Conservation (phyloP, 768 basidiomycete species). For the Mrakia hoshinonis region DNA sequence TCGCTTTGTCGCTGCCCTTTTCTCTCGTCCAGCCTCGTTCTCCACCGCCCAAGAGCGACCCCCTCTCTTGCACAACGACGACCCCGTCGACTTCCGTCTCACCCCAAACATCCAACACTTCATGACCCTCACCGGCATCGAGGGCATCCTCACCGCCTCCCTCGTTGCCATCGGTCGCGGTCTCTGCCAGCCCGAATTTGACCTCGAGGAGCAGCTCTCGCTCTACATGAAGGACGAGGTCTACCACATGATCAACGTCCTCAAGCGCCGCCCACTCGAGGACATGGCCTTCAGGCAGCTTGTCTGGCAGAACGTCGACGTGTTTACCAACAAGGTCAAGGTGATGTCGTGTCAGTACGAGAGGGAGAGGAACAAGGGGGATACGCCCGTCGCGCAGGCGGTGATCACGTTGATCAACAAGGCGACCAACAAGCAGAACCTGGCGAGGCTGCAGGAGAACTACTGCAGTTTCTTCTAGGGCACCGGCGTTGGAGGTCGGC, state of each 20-base stretch:
- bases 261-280: slow-evolving; percentile 55
- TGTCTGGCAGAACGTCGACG: slow-evolving; percentile 54
- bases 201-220: slow-evolving; percentile 83
- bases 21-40: not conserved
- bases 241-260: slow-evolving; percentile 44
- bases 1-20: not conserved
- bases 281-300: slow-evolving; percentile 46
- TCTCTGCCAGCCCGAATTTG: slow-evolving; percentile 86
- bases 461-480: slow-evolving; percentile 19
- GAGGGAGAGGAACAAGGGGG: slow-evolving; percentile 54
- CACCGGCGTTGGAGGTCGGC: no score
- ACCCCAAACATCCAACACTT: slow-evolving; percentile 95
- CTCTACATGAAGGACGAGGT: slow-evolving; percentile 92
- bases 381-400: slow-evolving; percentile 24
- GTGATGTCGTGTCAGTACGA: slow-evolving; percentile 78
- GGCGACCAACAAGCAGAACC: slow-evolving; percentile 22
- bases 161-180: slow-evolving; percentile 86
- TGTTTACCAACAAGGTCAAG: slow-evolving; percentile 69
- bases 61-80: slow-evolving; percentile 58
- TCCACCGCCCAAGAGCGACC: not conserved
- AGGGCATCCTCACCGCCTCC: slow-evolving; percentile 76
- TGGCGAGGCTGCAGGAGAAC: slow-evolving; percentile 19
- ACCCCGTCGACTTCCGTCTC: slow-evolving; percentile 90
- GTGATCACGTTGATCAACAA: slow-evolving; percentile 29
- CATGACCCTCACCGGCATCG: slow-evolving; percentile 75